Base-by-base conservation (phyloP, 768 basidiomycete genomes). In the Mycena crocata region DNA sequence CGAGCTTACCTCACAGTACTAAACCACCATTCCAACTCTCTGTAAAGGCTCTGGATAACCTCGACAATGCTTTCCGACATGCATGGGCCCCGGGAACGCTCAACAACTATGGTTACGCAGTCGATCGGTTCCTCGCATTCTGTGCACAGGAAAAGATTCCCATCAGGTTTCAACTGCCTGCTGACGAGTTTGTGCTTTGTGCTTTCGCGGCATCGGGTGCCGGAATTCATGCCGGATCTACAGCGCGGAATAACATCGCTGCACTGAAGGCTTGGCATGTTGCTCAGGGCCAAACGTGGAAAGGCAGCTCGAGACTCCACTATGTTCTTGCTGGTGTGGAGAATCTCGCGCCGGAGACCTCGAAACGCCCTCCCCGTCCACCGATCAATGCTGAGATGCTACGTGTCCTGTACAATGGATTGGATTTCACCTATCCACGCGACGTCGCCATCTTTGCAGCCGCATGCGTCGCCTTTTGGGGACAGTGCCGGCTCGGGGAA, bases 381-480 rank as follows among this genome's bases (percentile, higher is more conserved):
- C 35, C 35, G 35, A 37, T 37, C 35, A 37, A 37, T 17, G 8
- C 35, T 9, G 35, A 8, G 35, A 37, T 37, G 35, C 35, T 37
- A 8, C 35, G 35, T 9, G 17, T 8, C 35, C 17, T 37, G 17
- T 37, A 37, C 35, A 17, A 37, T 77, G 35, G 57, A 14, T 34
- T 59, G 3, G 45, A 59, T 30, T 49, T 59, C 31, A 32, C 57
- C 2, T 28, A 3, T 51, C 45, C 76, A 13, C 71, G 74, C 10
- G 76, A 82, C 51, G 69, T 75, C 7, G 77, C 80, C 1, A 72
- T 82, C 1, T 80, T 71, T 65, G 80, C 80, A 0, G 63, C 74
- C 1, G 82, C 82, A 0, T 66, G 67, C 8, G 56, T 71, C 0
- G 76, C 81, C 3, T 85, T 84, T 58, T 83, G 78, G 76, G 68